Conservation (phyloP, 192 early-diverging fungal species). For the Podila verticillata region DNA sequence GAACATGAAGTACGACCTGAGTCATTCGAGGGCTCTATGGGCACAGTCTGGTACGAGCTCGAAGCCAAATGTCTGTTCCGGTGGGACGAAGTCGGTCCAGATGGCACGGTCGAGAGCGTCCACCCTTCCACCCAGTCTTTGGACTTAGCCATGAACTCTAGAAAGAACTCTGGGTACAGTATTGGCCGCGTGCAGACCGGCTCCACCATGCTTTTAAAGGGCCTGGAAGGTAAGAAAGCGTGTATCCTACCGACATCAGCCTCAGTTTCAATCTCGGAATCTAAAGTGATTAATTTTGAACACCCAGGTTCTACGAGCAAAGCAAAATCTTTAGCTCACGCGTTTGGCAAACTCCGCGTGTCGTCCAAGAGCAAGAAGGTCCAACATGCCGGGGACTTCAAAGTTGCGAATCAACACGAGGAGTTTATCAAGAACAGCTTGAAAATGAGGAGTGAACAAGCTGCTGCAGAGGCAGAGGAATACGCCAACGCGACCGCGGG, state of each 20-base stretch:
- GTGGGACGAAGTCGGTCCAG: conserved; percentile 28
- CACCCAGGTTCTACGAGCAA: conserved; percentile 4
- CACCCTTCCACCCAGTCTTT: background rate
- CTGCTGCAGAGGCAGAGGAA: background rate
- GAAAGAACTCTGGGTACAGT: background rate
- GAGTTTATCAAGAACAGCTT: conserved; percentile 30
- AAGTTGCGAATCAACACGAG: conserved; percentile 20
- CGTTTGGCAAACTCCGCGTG: conserved; percentile 30
- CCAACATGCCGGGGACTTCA: conserved; percentile 31
- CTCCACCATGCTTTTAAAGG: conserved; percentile 17
- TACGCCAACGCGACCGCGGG: background rate
- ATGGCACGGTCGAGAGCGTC: conserved; percentile 5
- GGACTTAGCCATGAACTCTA: background rate
- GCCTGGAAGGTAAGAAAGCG: conserved; percentile 15
- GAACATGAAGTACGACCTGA: conserved; percentile 27
- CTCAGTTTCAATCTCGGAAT: too few species aligned
- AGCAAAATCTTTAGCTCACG: conserved; percentile 18
- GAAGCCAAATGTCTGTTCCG: conserved; percentile 46
- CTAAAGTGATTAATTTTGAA: too few species aligned
- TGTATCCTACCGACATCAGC: too few species aligned
- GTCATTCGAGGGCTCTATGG: conserved; percentile 40
- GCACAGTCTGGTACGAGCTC: conserved; percentile 43
- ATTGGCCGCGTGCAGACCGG: background rate
- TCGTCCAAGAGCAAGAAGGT: conserved; percentile 33
- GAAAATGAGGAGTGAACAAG: conserved; percentile 5